Evolutionary conservation across 2,329 filamentous ascomycete species (phyloP).

Genomic region (Colletotrichum karsti): DNA sequence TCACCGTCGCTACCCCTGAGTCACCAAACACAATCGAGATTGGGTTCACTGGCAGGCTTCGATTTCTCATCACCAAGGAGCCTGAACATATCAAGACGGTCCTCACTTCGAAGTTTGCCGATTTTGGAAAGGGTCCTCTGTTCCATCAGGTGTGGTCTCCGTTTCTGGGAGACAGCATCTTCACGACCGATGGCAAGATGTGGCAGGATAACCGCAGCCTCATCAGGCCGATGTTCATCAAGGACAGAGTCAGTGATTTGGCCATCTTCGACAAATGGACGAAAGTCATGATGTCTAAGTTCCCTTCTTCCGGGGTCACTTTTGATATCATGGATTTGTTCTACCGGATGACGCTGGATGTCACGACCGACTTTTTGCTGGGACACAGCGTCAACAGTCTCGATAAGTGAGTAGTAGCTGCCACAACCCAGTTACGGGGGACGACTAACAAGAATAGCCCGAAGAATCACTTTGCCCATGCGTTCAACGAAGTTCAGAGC

Average conservation of each 20-base stretch:
- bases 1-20: constrained; percentile 35
- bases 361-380: constrained; percentile 74
- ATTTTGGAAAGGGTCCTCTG: constrained; percentile 57
- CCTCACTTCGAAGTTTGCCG: constrained; percentile 63
- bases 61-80: constrained; percentile 58
- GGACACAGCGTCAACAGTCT: constrained; percentile 63
- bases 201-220: constrained; percentile 64
- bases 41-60: constrained; percentile 38
- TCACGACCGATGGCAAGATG: constrained; percentile 58
- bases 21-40: constrained; percentile 48
- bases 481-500: constrained; percentile 75
- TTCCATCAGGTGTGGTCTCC: constrained; percentile 53
- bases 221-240: constrained; percentile 62
- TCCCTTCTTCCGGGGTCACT: constrained; percentile 61
- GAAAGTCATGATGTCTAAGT: constrained; percentile 62
- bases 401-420: constrained; percentile 40
- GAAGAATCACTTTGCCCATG: constrained; percentile 69
- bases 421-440: not conserved
- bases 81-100: constrained; percentile 55
- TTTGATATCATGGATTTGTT: constrained; percentile 71
- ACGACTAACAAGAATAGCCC: constrained; percentile 45
- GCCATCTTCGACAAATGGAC: constrained; percentile 69
- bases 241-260: constrained; percentile 57
- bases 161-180: constrained; percentile 65
- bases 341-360: constrained; percentile 72